Evolutionary conservation across 2,329 filamentous ascomycete species (phyloP), one percentile per base, ranked within the genome.

Genomic region (Escovopsis sp.): DNA sequence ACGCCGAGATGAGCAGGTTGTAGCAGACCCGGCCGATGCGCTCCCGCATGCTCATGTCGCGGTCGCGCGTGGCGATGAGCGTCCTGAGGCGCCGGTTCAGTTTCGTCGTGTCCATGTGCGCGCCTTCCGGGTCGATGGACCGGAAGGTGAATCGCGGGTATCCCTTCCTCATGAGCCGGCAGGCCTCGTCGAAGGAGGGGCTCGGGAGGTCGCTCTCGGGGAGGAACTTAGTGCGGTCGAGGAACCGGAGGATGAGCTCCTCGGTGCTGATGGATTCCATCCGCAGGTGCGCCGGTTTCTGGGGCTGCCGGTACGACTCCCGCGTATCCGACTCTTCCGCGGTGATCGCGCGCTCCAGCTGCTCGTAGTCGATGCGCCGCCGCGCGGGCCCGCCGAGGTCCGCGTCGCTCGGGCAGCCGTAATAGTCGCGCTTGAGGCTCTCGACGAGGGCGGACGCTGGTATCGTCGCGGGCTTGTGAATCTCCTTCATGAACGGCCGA

Each of bases 1-100:
- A 64, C 2, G 68, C 57, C 2, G 74, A 76, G 4, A 75, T 62
- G 13, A 85, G 66, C 3, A 91, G 61, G 52, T 84, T 85, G 58
- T 79, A 79, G 57, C 72, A 76, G 40, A 77, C 63, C 33, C 55
- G 54, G 34, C 58, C 61, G 25, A 64, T 52, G 42, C 50, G 58
- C 40, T 64, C 59, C 40, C 56, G 58, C 6, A 57, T 43, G 25
- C 40, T 42, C 6, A 60, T 47, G 3, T 48, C 35, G 1, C 48
- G 31, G 4, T 49, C 35, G 2, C 48, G 30, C 4, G 53, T 46
- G 12, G 48, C 43, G 14, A 60, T 43, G 13, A 60, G 47, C n/a
- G 51, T 36, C 31, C 60, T 50, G 11, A 63, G 45, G 4, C 50
- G 50, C 35, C 43, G 43, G 42, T 63, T 64, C 14, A 64, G 41